These are phyloP conservation scores for Talaromyces nanjingensis DNA, from an alignment of 495 filamentous ascomycete genomes.

Conservation along the genomic window DNA sequence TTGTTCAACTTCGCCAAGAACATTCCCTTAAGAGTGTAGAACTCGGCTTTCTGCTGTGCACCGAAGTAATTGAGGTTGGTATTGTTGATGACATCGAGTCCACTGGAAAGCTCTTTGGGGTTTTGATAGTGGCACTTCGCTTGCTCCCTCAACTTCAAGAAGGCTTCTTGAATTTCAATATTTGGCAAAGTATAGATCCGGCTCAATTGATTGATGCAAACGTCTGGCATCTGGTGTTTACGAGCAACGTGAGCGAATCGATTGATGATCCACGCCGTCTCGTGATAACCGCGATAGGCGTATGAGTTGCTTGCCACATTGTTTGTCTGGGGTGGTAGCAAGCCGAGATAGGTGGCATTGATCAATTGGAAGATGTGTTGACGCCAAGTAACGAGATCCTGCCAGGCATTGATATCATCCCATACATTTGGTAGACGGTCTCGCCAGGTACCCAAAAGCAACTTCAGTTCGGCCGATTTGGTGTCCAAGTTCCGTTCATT, in stretches of 20 bases:
- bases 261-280: slow-evolving; percentile 99
- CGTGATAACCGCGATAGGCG: slow-evolving; percentile 94
- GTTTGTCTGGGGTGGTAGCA: slow-evolving; percentile 74
- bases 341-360: slow-evolving; percentile 82
- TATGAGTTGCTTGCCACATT: slow-evolving; percentile 80
- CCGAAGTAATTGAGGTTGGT: slow-evolving; percentile 99
- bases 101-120: slow-evolving; percentile 78
- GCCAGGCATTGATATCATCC: slow-evolving; percentile 99
- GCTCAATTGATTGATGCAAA: slow-evolving; percentile 93
- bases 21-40: slow-evolving; percentile 99
- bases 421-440: slow-evolving; percentile 94
- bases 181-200: slow-evolving; percentile 98
- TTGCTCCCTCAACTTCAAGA: slow-evolving; percentile 93
- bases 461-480: slow-evolving; percentile 92
- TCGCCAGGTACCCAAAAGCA: slow-evolving; percentile 89
- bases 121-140: slow-evolving; percentile 99
- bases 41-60: slow-evolving; percentile 92
- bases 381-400: slow-evolving; percentile 96
- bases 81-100: slow-evolving; percentile 97
- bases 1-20: slow-evolving; percentile 90
- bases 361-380: slow-evolving; percentile 98
- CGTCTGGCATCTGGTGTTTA: slow-evolving; percentile 93
- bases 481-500: slow-evolving; percentile 79
- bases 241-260: slow-evolving; percentile 95
- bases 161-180: slow-evolving; percentile 98